These are phyloP conservation scores for Yamadazyma siamensis DNA, from an alignment of 1,139 yeast species.

Conservation along the genomic window DNA sequence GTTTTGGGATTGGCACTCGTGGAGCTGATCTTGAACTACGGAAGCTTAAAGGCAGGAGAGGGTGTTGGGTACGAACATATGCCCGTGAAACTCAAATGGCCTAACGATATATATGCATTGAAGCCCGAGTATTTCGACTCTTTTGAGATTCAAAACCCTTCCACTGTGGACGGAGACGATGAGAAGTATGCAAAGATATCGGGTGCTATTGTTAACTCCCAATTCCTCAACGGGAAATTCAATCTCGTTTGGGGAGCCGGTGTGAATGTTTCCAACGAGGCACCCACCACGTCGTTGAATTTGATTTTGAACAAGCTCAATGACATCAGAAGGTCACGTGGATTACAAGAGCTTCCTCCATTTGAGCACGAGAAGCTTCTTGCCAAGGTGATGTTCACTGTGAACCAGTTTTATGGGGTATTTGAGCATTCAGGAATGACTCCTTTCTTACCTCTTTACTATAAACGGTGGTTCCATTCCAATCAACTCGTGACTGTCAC, in stretches of 20 bases:
- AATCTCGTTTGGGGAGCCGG: conserved; percentile 82
- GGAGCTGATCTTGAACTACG: conserved; percentile 67
- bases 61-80: conserved; percentile 63
- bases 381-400: conserved; percentile 65
- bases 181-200: conserved; percentile 70
- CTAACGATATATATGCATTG: conserved; percentile 82
- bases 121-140: conserved; percentile 54
- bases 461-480: conserved; percentile 81
- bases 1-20: conserved; percentile 79
- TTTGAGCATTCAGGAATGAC: conserved; percentile 65
- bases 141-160: conserved; percentile 24
- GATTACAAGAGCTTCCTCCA: conserved; percentile 45
- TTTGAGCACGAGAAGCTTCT: conserved; percentile 59
- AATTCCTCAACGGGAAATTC: conserved; percentile 55
- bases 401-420: conserved; percentile 57
- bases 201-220: conserved; percentile 83
- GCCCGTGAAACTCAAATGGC: conserved; percentile 92
- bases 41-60: conserved; percentile 37
- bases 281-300: conserved; percentile 89
- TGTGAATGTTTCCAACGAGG: conserved; percentile 76
- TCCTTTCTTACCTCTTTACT: conserved; percentile 71
- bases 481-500: conserved; percentile 61
- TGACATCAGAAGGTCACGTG: conserved; percentile 37
- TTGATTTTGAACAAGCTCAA: conserved; percentile 62
- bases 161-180: conserved; percentile 39